Conservation (phyloP, 2,329 filamentous ascomycete species). For the Hymenoscyphus fructigenus region DNA sequence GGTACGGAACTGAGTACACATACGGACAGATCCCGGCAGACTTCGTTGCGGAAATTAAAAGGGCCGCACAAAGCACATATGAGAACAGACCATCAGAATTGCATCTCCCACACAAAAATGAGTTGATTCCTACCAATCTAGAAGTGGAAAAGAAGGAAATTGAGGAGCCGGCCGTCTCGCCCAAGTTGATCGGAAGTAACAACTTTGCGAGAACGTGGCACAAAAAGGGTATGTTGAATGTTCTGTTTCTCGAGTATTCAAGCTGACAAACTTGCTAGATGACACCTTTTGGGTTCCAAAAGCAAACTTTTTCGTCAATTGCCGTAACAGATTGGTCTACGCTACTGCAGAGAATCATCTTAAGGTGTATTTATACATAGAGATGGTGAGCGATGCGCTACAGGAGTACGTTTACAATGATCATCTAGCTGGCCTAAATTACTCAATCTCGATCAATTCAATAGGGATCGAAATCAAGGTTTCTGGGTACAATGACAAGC, state of each 20-base stretch:
- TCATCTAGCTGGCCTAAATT: conserved; percentile 84
- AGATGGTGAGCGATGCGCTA: conserved; percentile 82
- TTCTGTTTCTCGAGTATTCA: neutral
- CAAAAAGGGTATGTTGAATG: conserved; percentile 62
- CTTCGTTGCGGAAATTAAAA: conserved; percentile 68
- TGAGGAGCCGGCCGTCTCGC: conserved; percentile 67
- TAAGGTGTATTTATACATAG: conserved; percentile 76
- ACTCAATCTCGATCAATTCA: conserved; percentile 70
- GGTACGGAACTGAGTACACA: conserved; percentile 96
- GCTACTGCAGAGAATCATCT: conserved; percentile 76
- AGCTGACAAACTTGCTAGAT: conserved; percentile 46
- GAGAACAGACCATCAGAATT: conserved; percentile 66
- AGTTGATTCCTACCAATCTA: conserved; percentile 90
- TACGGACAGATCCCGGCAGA: conserved; percentile 75
- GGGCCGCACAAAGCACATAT: conserved; percentile 58
- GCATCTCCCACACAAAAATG: conserved; percentile 87
- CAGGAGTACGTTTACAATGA: conserved; percentile 96
- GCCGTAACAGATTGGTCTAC: conserved; percentile 76
- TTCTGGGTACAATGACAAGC: conserved; percentile 94
- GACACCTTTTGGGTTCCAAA: conserved; percentile 98
- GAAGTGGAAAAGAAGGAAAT: conserved; percentile 94
- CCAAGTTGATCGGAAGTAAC: conserved; percentile 84
- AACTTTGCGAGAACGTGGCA: conserved; percentile 81
- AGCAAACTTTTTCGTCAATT: conserved; percentile 78
- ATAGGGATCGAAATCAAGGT: conserved; percentile 77